These are phyloP conservation scores for Cordyceps sp. DNA, from an alignment of 2,329 filamentous ascomycete genomes.

Conservation along the genomic window DNA sequence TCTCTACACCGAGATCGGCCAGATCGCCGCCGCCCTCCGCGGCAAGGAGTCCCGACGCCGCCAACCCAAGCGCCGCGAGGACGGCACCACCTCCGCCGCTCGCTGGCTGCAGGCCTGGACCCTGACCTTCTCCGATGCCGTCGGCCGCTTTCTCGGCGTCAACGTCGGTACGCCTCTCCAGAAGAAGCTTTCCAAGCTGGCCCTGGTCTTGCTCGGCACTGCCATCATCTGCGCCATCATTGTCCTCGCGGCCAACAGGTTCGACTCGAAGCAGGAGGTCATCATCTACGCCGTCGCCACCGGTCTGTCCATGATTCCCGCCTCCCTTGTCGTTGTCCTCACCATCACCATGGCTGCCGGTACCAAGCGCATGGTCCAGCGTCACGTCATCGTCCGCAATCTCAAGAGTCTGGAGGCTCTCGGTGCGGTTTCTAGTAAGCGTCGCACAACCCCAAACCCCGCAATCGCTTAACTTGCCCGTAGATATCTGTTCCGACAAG, in stretches of 20 bases:
- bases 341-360: constrained; percentile 43
- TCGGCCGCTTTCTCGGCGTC: constrained; percentile 30
- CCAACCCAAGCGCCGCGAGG: constrained; percentile 24
- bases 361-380: constrained; percentile 35
- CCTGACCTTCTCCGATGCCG: constrained; percentile 17
- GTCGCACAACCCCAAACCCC: constrained; percentile 1
- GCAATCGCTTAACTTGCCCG: constrained; percentile 8
- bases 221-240: constrained; percentile 29
- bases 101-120: constrained; percentile 19
- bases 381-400: constrained; percentile 35
- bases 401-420: constrained; percentile 34
- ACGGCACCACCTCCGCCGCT: constrained; percentile 16
- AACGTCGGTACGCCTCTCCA: constrained; percentile 50
- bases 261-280: constrained; percentile 19
- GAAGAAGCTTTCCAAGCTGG: constrained; percentile 52
- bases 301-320: constrained; percentile 32
- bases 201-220: constrained; percentile 47
- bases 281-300: constrained; percentile 27
- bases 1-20: constrained; percentile 44
- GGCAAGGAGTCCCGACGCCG: constrained; percentile 17
- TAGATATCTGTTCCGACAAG: constrained; percentile 39
- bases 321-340: constrained; percentile 31
- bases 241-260: constrained; percentile 25
- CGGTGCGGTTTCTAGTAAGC: constrained; percentile 31
- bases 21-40: constrained; percentile 34